Evolutionary conservation across 768 basidiomycete genomes (phyloP), one percentile per base, ranked within the genome.

Genomic region (Strobilomyces confusus): DNA sequence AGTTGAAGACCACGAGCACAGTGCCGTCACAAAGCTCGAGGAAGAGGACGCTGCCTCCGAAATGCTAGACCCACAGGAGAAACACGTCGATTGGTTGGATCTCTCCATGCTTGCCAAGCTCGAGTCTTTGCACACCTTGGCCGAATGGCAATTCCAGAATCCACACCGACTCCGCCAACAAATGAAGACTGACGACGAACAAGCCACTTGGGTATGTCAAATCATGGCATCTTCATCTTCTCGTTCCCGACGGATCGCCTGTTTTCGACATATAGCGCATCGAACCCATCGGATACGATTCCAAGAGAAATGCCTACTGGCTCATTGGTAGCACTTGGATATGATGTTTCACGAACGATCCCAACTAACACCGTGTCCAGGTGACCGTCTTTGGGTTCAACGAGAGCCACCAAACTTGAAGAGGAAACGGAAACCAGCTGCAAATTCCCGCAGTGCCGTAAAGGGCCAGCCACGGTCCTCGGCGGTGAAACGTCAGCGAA

Each of bases 111-210:
- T 84, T 37, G 71, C 72, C 32, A 90, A 91, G 69, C 79, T 94
- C 40, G 86, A 91, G 55, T 82, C 86, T 4, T 71, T 92, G 62
- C 80, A 90, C 59, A 72, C 80, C 15, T 72, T 93, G 45, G 79
- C 77, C 26, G 92, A 94, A 70, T 94, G 92, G 92, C 89, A 91
- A 61, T 92, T 93, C 58, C 84, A 90, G 54, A 89, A 89, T 63
- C 81, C 89, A 5, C 75, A 77, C 48, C 78, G 86, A 50, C 61
- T 93, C 20, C 77, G 89, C 53, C 76, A 75, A 41, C 69, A 87
- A 44, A 91, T 92, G 89, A 87, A 82, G 63, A 80, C 75, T 47
- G 90, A 91, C 51, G 89, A 91, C 56, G 90, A 92, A 40, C 72
- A 75, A 51, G 87, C 86, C 23, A 72, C 78, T 30, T 94, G 92